Percentiles rank a stretch among this genome's conserved stretches.
phyloP scores from a whole-genome alignment of 2,329 filamentous ascomycete species.

The Fusarium secorum region DNA sequence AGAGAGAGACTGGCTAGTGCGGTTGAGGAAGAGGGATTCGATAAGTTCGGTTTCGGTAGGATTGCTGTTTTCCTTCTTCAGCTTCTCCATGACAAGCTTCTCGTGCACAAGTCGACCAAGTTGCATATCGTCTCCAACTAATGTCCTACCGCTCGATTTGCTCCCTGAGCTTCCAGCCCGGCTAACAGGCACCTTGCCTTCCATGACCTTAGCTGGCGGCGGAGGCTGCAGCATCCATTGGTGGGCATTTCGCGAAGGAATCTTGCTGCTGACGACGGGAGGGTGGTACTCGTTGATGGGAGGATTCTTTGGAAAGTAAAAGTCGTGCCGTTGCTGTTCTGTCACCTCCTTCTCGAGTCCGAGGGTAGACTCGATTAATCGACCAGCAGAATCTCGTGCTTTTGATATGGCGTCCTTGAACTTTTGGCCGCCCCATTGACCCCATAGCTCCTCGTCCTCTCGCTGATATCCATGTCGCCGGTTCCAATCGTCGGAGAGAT shows the following conservation, averaged over 20 bases:
- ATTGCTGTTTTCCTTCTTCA: slow-evolving; percentile 51
- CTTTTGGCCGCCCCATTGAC: slow-evolving; percentile 66
- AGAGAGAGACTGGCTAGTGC: slow-evolving; percentile 45
- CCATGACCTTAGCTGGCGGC: slow-evolving; percentile 90
- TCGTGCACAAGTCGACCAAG: slow-evolving; percentile 55
- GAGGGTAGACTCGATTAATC: slow-evolving; percentile 61
- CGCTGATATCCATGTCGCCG: slow-evolving; percentile 77
- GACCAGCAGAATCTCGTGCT: slow-evolving; percentile 63
- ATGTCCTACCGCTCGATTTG: slow-evolving; percentile 56
- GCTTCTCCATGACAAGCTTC: slow-evolving; percentile 56
- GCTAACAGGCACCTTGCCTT: slow-evolving; percentile 77
- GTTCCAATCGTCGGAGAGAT: slow-evolving; percentile 69
- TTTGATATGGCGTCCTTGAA: slow-evolving; percentile 66
- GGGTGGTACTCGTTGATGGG: slow-evolving; percentile 88
- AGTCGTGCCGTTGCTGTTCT: slow-evolving; percentile 63
- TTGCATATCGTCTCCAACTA: slow-evolving; percentile 52
- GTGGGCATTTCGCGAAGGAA: slow-evolving; percentile 72
- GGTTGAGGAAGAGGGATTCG: slow-evolving; percentile 51
- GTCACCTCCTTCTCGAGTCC: slow-evolving; percentile 61
- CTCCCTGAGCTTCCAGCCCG: slow-evolving; percentile 67
- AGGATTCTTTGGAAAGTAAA: slow-evolving; percentile 70
- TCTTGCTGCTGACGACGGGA: slow-evolving; percentile 80
- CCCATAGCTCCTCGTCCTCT: slow-evolving; percentile 89
- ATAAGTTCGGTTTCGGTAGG: slow-evolving; percentile 56
- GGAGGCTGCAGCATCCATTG: slow-evolving; percentile 94